Evolutionary conservation across 2,329 filamentous ascomycete species (phyloP).

Genomic region (Sordariomycetes sp.): DNA sequence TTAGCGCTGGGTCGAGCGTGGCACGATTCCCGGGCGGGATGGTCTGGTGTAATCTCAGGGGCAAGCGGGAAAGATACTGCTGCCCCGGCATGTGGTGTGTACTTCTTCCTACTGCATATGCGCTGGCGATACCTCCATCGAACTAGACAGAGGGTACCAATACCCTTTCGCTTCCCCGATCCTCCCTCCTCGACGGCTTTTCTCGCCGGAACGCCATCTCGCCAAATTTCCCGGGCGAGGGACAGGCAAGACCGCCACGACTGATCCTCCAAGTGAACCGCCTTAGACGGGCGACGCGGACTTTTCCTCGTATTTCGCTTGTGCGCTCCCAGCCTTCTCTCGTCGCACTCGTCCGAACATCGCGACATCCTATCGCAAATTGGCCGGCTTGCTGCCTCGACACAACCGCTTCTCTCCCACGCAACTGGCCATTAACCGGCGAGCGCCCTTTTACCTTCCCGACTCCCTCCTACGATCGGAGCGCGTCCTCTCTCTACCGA

Average conservation of each 20-base stretch:
- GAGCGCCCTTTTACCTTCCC: not conserved
- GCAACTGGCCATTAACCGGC: not conserved
- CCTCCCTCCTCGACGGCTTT: not conserved
- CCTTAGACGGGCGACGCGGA: not conserved
- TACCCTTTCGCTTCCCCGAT: not conserved
- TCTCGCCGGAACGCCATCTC: not conserved
- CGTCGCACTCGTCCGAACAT: not conserved
- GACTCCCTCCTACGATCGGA: not conserved
- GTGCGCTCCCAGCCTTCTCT: not conserved
- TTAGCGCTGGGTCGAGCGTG: not conserved
- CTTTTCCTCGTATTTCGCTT: not conserved
- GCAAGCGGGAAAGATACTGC: not conserved
- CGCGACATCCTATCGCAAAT: not conserved
- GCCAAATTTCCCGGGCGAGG: not conserved
- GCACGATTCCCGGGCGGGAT: conserved; percentile 3
- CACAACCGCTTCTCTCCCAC: not conserved
- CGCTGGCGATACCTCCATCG: not conserved
- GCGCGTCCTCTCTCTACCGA: not conserved
- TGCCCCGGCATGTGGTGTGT: not conserved
- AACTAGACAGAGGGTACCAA: not conserved
- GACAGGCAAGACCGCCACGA: not conserved
- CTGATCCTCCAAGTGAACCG: not conserved
- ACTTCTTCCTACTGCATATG: not conserved
- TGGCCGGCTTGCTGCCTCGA: not conserved
- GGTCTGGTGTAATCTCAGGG: conserved; percentile 5